Evolutionary conservation across 75 land plant species (phyloP).

Genomic region (Picea glauca): DNA sequence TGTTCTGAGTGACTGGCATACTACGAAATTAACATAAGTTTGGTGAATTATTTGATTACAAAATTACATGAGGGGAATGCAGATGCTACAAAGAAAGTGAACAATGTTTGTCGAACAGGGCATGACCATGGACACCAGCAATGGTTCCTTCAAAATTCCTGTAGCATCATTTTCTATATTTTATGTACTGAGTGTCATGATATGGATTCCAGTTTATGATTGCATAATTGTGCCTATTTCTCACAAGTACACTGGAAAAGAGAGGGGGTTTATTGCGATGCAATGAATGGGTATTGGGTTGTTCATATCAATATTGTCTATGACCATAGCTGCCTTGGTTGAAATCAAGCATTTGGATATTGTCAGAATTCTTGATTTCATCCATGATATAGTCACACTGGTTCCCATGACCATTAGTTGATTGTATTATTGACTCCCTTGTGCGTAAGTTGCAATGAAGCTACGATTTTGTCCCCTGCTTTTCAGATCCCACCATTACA

Average conservation of each 20-base stretch:
- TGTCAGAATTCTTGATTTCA: no score
- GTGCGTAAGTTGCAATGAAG: no score
- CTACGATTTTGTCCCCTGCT: no score
- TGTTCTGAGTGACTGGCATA: neutral
- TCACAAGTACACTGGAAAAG: constrained; percentile 56
- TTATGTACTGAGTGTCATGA: constrained; percentile 63
- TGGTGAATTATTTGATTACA: constrained; percentile 47
- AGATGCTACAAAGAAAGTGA: constrained; percentile 67
- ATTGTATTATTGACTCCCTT: no score
- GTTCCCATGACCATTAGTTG: no score
- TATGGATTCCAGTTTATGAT: constrained; percentile 88
- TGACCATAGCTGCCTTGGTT: no score
- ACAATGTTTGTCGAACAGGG: constrained; percentile 82
- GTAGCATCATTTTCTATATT: constrained; percentile 69
- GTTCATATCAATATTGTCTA: no score
- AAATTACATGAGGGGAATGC: constrained; percentile 73
- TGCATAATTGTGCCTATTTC: constrained; percentile 62
- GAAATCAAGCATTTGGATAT: no score
- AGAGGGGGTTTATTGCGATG: constrained; percentile 63
- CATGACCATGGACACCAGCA: constrained; percentile 50
- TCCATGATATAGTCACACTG: no score
- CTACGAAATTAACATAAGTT: no score
- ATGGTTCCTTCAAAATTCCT: constrained; percentile 60
- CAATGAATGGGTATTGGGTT: constrained; percentile 59
- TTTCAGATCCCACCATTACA: no score